These are phyloP conservation scores for Lactifluus echinatus DNA, from an alignment of 768 basidiomycete genomes.

Conservation along the genomic window DNA sequence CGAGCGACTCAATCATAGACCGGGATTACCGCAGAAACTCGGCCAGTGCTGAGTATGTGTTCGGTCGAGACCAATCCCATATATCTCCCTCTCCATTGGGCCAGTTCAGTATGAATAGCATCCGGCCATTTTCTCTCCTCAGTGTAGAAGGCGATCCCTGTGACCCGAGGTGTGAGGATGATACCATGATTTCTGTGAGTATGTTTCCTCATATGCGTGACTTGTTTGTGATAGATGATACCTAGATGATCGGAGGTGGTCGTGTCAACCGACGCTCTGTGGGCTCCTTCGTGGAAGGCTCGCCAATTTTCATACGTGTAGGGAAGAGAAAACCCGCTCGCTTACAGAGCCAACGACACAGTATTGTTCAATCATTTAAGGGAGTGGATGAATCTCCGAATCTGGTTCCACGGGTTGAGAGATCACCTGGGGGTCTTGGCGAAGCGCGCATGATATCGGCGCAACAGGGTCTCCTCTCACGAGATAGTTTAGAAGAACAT, in stretches of 20 bases:
- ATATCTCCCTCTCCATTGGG: slow-evolving; percentile 22
- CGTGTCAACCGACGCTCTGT: slow-evolving; percentile 63
- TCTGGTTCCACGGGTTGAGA: slow-evolving; percentile 45
- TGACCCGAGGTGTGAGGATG: slow-evolving; percentile 55
- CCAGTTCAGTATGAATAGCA: slow-evolving; percentile 40
- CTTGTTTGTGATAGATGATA: slow-evolving; percentile 9
- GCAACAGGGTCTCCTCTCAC: slow-evolving; percentile 49
- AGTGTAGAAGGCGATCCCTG: slow-evolving; percentile 39
- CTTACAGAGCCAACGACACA: slow-evolving; percentile 17
- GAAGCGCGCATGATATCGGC: slow-evolving; percentile 61
- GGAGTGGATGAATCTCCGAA: slow-evolving; percentile 35
- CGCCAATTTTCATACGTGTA: slow-evolving; percentile 51
- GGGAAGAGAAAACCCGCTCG: slow-evolving; percentile 48
- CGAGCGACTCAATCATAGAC: slow-evolving; percentile 36
- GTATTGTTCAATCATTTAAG: slow-evolving; percentile 21
- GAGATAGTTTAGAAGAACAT: slow-evolving; percentile 61
- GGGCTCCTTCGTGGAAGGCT: slow-evolving; percentile 56
- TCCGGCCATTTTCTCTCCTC: slow-evolving; percentile 56
- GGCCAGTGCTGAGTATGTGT: slow-evolving; percentile 50
- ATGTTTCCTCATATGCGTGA: not conserved
- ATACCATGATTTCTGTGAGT: slow-evolving; percentile 74
- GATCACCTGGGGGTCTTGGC: slow-evolving; percentile 55
- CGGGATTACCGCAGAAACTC: slow-evolving; percentile 47
- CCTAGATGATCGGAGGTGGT: slow-evolving; percentile 72
- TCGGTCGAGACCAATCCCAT: slow-evolving; percentile 41